Evolutionary conservation across 768 basidiomycete species (phyloP).

Genomic region (Lactarius pseudohatsudake): DNA sequence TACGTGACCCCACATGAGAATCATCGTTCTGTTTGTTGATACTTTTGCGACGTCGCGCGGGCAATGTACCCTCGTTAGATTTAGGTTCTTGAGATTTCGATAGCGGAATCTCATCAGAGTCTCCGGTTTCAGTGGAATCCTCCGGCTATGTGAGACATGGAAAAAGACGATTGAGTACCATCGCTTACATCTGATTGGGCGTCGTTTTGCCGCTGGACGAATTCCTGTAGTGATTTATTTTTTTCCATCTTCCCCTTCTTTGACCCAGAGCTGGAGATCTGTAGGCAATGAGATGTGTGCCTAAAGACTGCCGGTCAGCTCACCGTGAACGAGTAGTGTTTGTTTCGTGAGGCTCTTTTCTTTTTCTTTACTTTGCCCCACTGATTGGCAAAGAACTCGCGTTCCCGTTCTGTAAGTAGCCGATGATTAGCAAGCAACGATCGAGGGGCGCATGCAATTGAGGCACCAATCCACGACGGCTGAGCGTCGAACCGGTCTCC

Average conservation of each 20-base stretch:
- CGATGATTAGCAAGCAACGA: slow-evolving; percentile 3
- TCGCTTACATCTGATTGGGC: slow-evolving; percentile 24
- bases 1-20: neutral
- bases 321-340: slow-evolving; percentile 21
- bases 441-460: neutral
- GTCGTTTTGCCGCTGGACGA: slow-evolving; percentile 19
- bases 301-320: neutral
- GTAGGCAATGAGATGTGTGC: slow-evolving; percentile 1
- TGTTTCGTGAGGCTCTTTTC: slow-evolving; percentile 24
- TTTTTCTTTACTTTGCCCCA: slow-evolving; percentile 26
- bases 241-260: slow-evolving; percentile 19
- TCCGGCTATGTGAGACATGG: slow-evolving; percentile 16
- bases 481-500: slow-evolving; percentile 48
- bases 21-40: neutral
- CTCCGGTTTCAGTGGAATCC: slow-evolving; percentile 11
- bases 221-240: slow-evolving; percentile 31
- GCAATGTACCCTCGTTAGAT: neutral
- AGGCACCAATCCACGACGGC: slow-evolving; percentile 58
- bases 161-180: neutral
- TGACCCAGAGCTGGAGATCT: slow-evolving; percentile 14
- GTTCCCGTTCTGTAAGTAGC: slow-evolving; percentile 41
- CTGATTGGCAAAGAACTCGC: slow-evolving; percentile 35
- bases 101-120: slow-evolving; percentile 24
- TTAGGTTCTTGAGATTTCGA: neutral
- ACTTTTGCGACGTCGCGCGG: neutral